Percentiles rank a stretch among this genome's conserved stretches.
Evolutionary conservation across 257 asterid species (phyloP).

Genomic region (Solanum bulbocastanum): DNA sequence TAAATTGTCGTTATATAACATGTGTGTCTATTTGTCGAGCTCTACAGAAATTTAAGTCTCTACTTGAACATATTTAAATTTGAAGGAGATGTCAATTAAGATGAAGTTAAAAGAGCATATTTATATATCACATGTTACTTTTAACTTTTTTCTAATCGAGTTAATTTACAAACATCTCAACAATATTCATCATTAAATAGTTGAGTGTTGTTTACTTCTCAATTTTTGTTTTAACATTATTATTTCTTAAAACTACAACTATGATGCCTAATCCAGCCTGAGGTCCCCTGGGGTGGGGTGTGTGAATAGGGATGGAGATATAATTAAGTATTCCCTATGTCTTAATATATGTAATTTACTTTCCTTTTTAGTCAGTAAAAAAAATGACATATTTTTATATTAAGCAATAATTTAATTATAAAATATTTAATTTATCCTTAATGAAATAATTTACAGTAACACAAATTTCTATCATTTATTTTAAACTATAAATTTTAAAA

Average conservation of each 20-base stretch:
- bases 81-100: neutral
- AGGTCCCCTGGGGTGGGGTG: neutral
- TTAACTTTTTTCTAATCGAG: neutral
- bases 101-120: neutral
- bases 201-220: neutral
- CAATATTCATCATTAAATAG: neutral
- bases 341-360: too few relatives aligned
- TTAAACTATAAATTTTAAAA: too few relatives aligned
- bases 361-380: too few relatives aligned
- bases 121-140: neutral
- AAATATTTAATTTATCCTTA: too few relatives aligned
- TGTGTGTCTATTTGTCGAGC: too few relatives aligned
- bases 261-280: neutral
- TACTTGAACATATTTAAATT: neutral
- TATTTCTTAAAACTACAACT: neutral
- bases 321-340: neutral
- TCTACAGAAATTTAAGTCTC: too few relatives aligned
- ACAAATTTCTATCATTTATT: too few relatives aligned
- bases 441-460: too few relatives aligned
- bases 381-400: too few relatives aligned
- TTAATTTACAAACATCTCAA: neutral
- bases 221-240: neutral
- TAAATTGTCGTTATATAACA: neutral
- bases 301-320: neutral
- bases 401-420: too few relatives aligned